Conservation (phyloP, 306 rosid species). For the Gastrolobium bilobum region DNA sequence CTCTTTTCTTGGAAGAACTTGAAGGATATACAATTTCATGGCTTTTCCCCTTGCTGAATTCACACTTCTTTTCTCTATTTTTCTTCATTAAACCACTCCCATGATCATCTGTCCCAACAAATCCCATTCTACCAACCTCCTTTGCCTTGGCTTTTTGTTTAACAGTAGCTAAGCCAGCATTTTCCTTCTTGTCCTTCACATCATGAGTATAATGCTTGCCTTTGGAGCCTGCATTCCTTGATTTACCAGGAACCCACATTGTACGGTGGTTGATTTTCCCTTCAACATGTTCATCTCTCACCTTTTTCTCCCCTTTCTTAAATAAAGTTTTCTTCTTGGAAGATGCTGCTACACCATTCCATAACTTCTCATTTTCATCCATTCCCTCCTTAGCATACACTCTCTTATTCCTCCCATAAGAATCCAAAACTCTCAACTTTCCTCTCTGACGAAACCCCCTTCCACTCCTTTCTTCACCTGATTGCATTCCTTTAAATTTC, state of each 20-base stretch:
- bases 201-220: constrained; percentile 46
- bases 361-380: constrained; percentile 22
- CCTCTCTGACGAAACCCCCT: constrained; percentile 44
- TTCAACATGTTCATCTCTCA: constrained; percentile 36
- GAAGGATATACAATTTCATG: constrained; percentile 42
- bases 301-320: constrained; percentile 37
- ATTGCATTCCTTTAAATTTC: constrained; percentile 23
- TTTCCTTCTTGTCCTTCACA: constrained; percentile 46
- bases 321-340: constrained; percentile 41
- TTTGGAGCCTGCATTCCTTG: constrained; percentile 43
- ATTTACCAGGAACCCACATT: constrained; percentile 53
- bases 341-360: constrained; percentile 28
- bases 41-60: constrained; percentile 49
- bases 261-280: constrained; percentile 42
- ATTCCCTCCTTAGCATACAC: constrained; percentile 46
- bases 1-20: constrained; percentile 50
- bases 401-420: constrained; percentile 53
- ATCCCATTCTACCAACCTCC: constrained; percentile 44
- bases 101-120: constrained; percentile 33
- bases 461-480: constrained; percentile 29
- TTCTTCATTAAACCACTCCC: constrained; percentile 53
- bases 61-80: constrained; percentile 47
- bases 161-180: constrained; percentile 38
- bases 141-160: constrained; percentile 43
- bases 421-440: constrained; percentile 46